phyloP scores from a whole-genome alignment of 805 yeast genomes.

The Hanseniaspora taiwanica region DNA sequence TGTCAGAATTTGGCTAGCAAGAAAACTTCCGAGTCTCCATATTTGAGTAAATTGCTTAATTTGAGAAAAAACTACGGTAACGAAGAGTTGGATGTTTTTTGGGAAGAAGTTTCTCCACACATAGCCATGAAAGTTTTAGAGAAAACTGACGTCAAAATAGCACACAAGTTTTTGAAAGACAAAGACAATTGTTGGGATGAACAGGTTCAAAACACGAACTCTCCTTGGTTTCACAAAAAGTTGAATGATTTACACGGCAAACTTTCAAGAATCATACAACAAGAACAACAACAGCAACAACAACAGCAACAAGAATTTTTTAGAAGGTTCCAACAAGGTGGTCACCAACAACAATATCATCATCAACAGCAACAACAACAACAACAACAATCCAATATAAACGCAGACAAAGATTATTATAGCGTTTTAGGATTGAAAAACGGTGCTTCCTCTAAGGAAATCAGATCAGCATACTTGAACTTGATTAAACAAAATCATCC shows the following conservation, averaged over 20 bases:
- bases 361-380: constrained; percentile 21
- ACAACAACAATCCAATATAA: constrained; percentile 8
- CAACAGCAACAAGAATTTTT: constrained; percentile 28
- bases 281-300: constrained; percentile 22
- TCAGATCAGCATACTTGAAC: constrained; percentile 69
- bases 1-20: not conserved
- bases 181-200: constrained; percentile 27
- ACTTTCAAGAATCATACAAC: constrained; percentile 15
- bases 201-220: constrained; percentile 25
- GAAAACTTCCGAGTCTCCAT: not conserved
- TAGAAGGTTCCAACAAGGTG: constrained; percentile 31
- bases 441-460: constrained; percentile 56
- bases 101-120: not conserved
- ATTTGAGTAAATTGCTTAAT: not conserved
- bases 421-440: constrained; percentile 55
- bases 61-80: not conserved
- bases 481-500: constrained; percentile 80
- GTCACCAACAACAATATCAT: constrained; percentile 35
- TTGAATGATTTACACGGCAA: constrained; percentile 13
- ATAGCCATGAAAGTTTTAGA: not conserved
- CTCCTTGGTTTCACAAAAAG: constrained; percentile 28
- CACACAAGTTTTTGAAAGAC: constrained; percentile 26
- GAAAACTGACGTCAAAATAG: constrained; percentile 14
- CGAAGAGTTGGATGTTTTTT: not conserved
- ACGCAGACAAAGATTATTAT: constrained; percentile 56